Evolutionary conservation across 495 filamentous ascomycete species (phyloP), one percentile per base, ranked within the genome.

Genomic region (Immersiella caudata): DNA sequence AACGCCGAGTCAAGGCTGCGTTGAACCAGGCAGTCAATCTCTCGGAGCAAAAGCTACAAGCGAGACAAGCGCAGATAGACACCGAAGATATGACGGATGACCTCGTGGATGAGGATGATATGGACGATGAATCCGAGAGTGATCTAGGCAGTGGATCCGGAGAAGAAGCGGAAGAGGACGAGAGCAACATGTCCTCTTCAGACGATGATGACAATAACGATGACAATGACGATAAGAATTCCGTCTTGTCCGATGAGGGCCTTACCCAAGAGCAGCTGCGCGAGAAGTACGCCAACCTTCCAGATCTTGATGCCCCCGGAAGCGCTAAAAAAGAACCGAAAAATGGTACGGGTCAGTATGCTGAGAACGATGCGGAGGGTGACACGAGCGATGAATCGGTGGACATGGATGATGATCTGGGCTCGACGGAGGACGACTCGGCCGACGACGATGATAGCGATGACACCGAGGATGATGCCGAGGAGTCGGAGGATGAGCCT

Each of bases 351-450:
- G 49, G 58, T 24, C 67, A 61, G 24, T 75, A 74, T 51, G 76
- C 73, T 58, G 71, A 73, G 6, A 78, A 77, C 36, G 75, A 74
- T 2, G 72, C 70, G 6, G 72, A 82, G 36, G 91, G 92, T 25
- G 88, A 94, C 65, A 83, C 82, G 35, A 91, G 86, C 50, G 92
- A 95, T 70, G 90, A 91, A 67, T 95, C 92, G 11, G 89, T 91
- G 7, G 91, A 94, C 67, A 97, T 97, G 94, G 89, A 93, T 70
- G 90, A 93, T 71, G 91, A 94, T 68, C 85, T 91, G 77, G 88
- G 87, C 26, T 89, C 91, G 33, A 89, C 83, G 49, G 89, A 90
- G 51, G 86, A 88, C 11, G 81, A 85, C 16, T 79, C 77, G 21
- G 83, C 75, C 26, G 81, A 77, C 18, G 86, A 85, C 6, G 82